A percentile compares a stretch with the other conserved stretches of the same genome.
These are phyloP conservation scores for Phytophthora brassicae DNA, from an alignment of 352 stramenopile genomes.

Conservation along the genomic window DNA sequence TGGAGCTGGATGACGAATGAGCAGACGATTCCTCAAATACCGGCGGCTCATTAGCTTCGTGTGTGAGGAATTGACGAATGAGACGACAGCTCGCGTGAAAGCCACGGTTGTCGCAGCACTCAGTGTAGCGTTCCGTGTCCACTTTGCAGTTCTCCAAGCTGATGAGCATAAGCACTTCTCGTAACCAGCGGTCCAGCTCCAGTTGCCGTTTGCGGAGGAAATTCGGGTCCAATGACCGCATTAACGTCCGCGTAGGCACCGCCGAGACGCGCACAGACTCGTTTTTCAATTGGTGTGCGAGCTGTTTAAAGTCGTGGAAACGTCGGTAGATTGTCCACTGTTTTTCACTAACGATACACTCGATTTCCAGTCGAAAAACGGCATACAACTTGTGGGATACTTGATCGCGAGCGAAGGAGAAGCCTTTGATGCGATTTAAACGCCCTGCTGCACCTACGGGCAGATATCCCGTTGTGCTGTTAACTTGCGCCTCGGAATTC, in stretches of 20 bases:
- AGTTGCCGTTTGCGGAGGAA: constrained; percentile 85
- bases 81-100: constrained; percentile 68
- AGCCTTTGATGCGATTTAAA: constrained; percentile 81
- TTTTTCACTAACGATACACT: constrained; percentile 86
- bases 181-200: constrained; percentile 84
- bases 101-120: constrained; percentile 71
- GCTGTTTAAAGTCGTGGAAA: constrained; percentile 87
- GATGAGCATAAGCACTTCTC: constrained; percentile 81
- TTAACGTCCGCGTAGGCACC: constrained; percentile 76
- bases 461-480: constrained; percentile 69
- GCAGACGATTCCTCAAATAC: constrained; percentile 59
- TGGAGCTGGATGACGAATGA: constrained; percentile 19
- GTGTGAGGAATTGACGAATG: constrained; percentile 74
- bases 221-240: constrained; percentile 78
- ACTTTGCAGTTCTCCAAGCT: constrained; percentile 80
- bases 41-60: constrained; percentile 74
- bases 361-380: constrained; percentile 81
- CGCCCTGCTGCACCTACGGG: constrained; percentile 63
- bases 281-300: constrained; percentile 81
- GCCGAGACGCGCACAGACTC: constrained; percentile 75
- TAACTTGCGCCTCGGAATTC: constrained; percentile 67
- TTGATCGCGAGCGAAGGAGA: constrained; percentile 70
- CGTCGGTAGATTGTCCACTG: constrained; percentile 87
- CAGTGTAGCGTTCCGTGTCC: constrained; percentile 54
- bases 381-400: constrained; percentile 77